These are phyloP conservation scores for Inonotus obliquus DNA, from an alignment of 1,284 basidiomycete genomes.

Conservation along the genomic window DNA sequence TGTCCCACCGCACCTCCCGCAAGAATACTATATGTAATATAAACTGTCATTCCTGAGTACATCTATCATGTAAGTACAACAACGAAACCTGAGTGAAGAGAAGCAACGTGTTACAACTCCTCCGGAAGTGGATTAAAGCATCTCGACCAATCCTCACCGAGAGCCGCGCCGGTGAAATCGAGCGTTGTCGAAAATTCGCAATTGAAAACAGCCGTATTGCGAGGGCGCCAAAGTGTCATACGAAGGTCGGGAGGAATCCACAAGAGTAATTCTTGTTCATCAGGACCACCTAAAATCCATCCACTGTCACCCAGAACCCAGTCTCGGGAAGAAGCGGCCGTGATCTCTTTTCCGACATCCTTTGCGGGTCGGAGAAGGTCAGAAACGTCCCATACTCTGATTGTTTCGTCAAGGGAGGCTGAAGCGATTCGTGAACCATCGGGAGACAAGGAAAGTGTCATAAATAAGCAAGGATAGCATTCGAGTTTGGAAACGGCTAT, in stretches of 20 bases:
- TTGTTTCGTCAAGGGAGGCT: constrained; percentile 7
- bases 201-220: too few species aligned
- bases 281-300: neutral
- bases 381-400: constrained; percentile 10
- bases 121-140: neutral
- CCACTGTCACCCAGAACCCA: neutral
- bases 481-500: neutral
- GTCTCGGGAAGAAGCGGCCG: neutral
- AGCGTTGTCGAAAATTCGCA: neutral
- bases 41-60: too few species aligned
- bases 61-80: too few species aligned
- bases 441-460: too few species aligned
- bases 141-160: neutral
- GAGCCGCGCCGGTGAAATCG: neutral
- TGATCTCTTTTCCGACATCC: neutral
- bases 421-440: neutral
- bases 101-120: neutral
- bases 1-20: too few species aligned
- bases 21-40: too few species aligned
- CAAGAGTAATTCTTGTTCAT: neutral
- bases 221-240: too few species aligned
- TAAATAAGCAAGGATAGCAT: too few species aligned
- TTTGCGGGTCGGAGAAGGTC: neutral
- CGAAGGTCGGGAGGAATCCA: too few species aligned
- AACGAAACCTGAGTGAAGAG: too few species aligned